phyloP scores from a whole-genome alignment of 768 basidiomycete species.

The Suillus americanus region DNA sequence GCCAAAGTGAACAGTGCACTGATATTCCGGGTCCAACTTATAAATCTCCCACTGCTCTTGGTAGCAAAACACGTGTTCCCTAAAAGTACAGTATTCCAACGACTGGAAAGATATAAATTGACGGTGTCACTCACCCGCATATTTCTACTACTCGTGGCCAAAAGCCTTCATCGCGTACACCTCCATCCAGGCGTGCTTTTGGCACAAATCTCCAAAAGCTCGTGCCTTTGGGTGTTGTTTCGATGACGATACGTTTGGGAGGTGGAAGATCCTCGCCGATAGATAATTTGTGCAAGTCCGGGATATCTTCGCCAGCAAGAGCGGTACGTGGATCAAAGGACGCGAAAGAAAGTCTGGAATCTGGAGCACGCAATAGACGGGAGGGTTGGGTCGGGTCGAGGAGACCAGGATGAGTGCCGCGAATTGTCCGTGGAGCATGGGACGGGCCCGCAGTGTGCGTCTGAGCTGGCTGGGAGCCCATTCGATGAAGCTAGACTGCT shows the following conservation, averaged over 20 bases:
- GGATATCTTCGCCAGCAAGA: slow-evolving; percentile 34
- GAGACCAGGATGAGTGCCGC: slow-evolving; percentile 58
- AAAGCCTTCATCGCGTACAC: slow-evolving; percentile 60
- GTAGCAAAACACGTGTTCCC: slow-evolving; percentile 49
- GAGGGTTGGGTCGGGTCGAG: slow-evolving; percentile 62
- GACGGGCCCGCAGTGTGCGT: neutral
- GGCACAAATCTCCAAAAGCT: slow-evolving; percentile 79
- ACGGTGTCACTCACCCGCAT: slow-evolving; percentile 56
- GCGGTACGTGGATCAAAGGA: slow-evolving; percentile 73
- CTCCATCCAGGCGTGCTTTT: slow-evolving; percentile 56
- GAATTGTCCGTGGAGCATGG: slow-evolving; percentile 18
- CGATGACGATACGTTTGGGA: slow-evolving; percentile 74
- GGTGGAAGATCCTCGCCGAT: slow-evolving; percentile 47
- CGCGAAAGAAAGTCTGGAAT: slow-evolving; percentile 68
- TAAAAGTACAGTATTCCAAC: slow-evolving; percentile 25
- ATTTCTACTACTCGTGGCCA: slow-evolving; percentile 70
- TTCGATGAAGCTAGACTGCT: neutral
- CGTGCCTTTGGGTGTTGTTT: slow-evolving; percentile 55
- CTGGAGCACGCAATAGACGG: slow-evolving; percentile 59
- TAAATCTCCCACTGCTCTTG: slow-evolving; percentile 88
- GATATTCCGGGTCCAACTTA: slow-evolving; percentile 76
- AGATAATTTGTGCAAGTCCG: slow-evolving; percentile 41
- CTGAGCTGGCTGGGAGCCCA: neutral
- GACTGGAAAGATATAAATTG: neutral
- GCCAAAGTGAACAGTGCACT: slow-evolving; percentile 53